Evolutionary conservation across 139 green algal genomes (phyloP), one percentile per base, ranked within the genome.

Genomic region (Volvox africanus): DNA sequence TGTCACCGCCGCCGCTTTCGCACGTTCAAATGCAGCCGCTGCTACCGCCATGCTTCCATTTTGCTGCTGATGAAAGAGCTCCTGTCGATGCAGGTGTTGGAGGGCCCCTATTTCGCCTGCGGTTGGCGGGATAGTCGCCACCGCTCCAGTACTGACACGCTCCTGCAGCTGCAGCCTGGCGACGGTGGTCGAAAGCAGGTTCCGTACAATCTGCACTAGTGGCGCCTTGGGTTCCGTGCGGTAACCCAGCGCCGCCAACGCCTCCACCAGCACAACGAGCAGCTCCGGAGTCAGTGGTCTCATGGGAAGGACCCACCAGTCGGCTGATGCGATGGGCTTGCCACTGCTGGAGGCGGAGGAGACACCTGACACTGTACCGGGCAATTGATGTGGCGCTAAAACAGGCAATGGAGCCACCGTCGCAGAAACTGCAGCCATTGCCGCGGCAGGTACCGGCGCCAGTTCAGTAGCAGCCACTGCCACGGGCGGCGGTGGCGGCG

Each of bases 161-260:
- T 89, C 84, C 26, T 69, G 67, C 36, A 69, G 32, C 35, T 68
- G 26, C 24, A 68, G 36, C 36, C 55, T 17, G 16, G 13, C 18
- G 18, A 44, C 71, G 22, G 67, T 83, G 30, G 68, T 32, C 1
- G 30, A 6, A 32, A 90, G 86, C 73, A 90, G 50, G 16, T 1
- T 55, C n/a, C 71, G 71, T 18, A 80, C 12, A 18, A 80, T 67
- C 73, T 35, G 30, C n/a, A 36, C 71, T 5, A 90, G 44, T 32
- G 73, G 86, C n/a, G 80, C 86, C 1, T 28, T 22, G 24, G 44
- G 24, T 0, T 76, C 73, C 30, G 18, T 61, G 11, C 61, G 76
- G 76, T 86, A 30, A 22, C 87, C 87, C 61, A 91, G 61, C 30
- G 61, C 76, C 76, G 87, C 87, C 61, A 91, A 61, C 22, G 87